Conservation (phyloP, 2,329 filamentous ascomycete species). For the Stagonosporopsis cucurbitacearum region DNA sequence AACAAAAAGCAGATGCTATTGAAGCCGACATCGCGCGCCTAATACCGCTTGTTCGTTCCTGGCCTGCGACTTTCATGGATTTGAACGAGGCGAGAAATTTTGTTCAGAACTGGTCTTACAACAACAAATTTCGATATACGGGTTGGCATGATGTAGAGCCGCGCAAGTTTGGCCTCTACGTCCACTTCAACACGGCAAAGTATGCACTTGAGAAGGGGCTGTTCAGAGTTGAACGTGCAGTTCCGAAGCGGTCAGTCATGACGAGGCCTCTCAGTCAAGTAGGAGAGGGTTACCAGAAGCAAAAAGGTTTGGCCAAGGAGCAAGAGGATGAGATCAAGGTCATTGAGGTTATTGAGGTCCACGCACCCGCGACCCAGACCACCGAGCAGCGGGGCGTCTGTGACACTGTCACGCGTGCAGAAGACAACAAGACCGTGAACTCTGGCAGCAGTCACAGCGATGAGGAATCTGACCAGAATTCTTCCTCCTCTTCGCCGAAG, state of each 20-base stretch:
- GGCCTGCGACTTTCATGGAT: background rate
- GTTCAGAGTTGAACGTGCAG: constrained; percentile 1
- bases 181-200: constrained; percentile 13
- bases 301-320: background rate
- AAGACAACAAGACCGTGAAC: background rate
- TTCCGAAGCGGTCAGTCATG: background rate
- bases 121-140: constrained; percentile 1
- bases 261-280: background rate
- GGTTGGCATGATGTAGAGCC: constrained; percentile 6
- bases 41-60: background rate
- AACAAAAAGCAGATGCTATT: background rate
- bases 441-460: too few relatives aligned
- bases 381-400: background rate
- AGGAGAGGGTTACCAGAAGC: background rate
- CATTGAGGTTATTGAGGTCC: background rate
- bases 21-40: constrained; percentile 3
- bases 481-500: background rate
- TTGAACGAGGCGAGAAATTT: constrained; percentile 18
- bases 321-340: background rate
- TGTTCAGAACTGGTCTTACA: background rate
- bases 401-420: background rate
- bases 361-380: background rate
- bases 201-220: constrained; percentile 3
- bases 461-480: background rate
- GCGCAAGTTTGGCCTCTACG: constrained; percentile 5